These are phyloP conservation scores for Fusarium multiceps DNA, from an alignment of 2,329 filamentous ascomycete species.

Conservation along the genomic window DNA sequence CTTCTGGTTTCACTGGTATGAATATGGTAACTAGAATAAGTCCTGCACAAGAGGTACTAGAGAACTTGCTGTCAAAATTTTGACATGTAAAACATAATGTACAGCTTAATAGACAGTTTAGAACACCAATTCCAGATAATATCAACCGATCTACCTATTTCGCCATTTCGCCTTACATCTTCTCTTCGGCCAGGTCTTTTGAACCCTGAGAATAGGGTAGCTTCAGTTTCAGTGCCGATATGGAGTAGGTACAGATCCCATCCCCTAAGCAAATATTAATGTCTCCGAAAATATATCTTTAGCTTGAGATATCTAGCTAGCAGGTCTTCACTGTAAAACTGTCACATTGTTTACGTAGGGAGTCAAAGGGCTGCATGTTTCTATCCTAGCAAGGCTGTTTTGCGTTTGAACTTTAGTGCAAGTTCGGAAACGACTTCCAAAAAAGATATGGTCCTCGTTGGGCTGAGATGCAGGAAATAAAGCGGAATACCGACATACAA, in stretches of 20 bases:
- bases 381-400: neutral
- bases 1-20: neutral
- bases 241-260: neutral
- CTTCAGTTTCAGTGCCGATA: neutral
- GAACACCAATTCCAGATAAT: neutral
- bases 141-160: neutral
- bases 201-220: neutral
- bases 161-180: neutral
- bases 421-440: neutral
- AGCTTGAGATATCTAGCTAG: neutral
- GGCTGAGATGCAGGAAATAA: neutral
- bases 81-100: neutral
- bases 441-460: neutral
- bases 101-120: neutral
- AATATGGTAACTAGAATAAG: neutral
- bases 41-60: neutral
- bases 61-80: neutral
- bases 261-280: neutral
- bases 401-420: neutral
- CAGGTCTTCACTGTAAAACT: neutral
- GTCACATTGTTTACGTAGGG: neutral
- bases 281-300: neutral
- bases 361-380: neutral
- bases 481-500: neutral
- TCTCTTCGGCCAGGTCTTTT: neutral